Base-by-base conservation (phyloP, 2,329 filamentous ascomycete genomes). In the Talaromyces sp. region DNA sequence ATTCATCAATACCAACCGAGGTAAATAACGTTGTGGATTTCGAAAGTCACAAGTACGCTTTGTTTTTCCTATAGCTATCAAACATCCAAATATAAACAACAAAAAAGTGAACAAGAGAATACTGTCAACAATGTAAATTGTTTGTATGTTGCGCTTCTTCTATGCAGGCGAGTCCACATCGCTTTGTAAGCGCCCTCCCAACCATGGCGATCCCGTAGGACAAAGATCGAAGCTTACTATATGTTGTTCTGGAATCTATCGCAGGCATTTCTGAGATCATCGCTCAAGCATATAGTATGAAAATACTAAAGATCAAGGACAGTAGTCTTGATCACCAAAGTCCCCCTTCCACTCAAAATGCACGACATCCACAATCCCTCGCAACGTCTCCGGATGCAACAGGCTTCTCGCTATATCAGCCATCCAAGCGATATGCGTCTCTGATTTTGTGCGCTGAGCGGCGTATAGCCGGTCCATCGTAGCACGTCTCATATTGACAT, bases 1-100 rank as follows among this genome's bases (percentile, higher is more conserved):
- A 44, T 21, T 28, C 18, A 55, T 58, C 44, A 12, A 28, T 48
- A 44, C 54, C 44, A 57, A 44, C 63, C 63, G 63, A 64, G 63
- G 63, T 62, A n/a, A n/a, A n/a, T n/a, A 58, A 55, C 54, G 28
- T 40, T 58, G 50, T 54, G 50, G 28, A 8, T 35, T 54, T 37
- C 21, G 21, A n/a, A n/a, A n/a, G n/a, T n/a, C n/a, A n/a, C n/a
- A n/a, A n/a, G n/a, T n/a, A n/a, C n/a, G n/a, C n/a, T n/a, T n/a
- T n/a, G n/a, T n/a, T n/a, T n/a, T n/a, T n/a, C n/a, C n/a, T n/a
- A n/a, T n/a, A n/a, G n/a, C n/a, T n/a, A 48, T 46, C 42, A 48
- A 48, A 25, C 2, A 21, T 25, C 21, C 42, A 25, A 28, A 16
- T 48, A 28, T 35, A 37, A 23, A 21, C n/a, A 33, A 37, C 4